A percentile compares a stretch with the other conserved stretches of the same genome.
These are phyloP conservation scores for Yarrowia osloensis DNA, from an alignment of 805 yeast species.

Conservation along the genomic window DNA sequence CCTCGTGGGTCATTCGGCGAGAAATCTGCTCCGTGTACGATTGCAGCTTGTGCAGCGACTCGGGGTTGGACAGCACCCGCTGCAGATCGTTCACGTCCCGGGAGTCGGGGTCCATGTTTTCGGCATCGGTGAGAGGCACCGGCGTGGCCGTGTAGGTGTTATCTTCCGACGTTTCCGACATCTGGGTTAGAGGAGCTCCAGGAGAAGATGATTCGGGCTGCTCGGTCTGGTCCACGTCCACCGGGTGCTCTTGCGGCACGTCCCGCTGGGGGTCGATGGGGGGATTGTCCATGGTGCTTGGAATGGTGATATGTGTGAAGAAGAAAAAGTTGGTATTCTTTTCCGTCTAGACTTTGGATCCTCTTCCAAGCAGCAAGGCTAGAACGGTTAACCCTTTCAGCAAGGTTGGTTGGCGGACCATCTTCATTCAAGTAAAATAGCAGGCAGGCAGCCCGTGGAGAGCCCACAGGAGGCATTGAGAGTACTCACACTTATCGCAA, in stretches of 20 bases:
- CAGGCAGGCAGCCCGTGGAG: too few relatives aligned
- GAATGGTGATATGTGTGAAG: neutral
- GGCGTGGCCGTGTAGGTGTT: slow-evolving; percentile 26
- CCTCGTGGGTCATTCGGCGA: slow-evolving; percentile 51
- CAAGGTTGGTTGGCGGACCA: neutral
- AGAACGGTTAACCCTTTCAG: slow-evolving; percentile 5
- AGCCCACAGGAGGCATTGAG: too few relatives aligned
- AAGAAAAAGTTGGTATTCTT: neutral
- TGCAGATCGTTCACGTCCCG: slow-evolving; percentile 34
- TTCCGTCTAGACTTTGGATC: neutral
- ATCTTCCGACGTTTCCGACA: slow-evolving; percentile 25
- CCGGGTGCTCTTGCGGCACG: neutral
- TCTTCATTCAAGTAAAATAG: neutral
- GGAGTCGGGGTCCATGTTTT: slow-evolving; percentile 26
- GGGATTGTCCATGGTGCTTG: neutral
- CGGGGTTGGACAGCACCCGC: slow-evolving; percentile 39
- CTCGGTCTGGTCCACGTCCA: neutral
- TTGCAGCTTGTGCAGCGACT: slow-evolving; percentile 48
- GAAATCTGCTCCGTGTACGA: slow-evolving; percentile 55
- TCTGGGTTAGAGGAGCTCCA: slow-evolving; percentile 20
- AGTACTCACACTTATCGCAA: slow-evolving; percentile 7
- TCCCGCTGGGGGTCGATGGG: neutral
- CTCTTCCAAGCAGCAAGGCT: slow-evolving; percentile 3
- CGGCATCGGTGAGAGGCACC: slow-evolving; percentile 25
- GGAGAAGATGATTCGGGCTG: neutral